Percentiles rank a stretch among this genome's conserved stretches.
phyloP scores from a whole-genome alignment of 1,284 basidiomycete genomes.

The Leccinum subrobustum region DNA sequence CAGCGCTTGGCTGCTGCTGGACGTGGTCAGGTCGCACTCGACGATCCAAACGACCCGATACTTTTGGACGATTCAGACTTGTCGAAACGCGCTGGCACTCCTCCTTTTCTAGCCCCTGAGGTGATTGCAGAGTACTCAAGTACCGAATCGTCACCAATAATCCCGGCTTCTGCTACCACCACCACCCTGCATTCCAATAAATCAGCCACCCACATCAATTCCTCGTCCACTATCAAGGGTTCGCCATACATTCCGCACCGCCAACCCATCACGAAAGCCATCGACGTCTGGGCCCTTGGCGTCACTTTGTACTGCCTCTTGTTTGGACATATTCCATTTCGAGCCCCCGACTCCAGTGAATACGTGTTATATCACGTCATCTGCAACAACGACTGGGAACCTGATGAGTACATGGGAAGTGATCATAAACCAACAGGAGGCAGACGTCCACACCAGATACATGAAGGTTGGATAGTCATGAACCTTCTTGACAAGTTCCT shows the following conservation, averaged over 20 bases:
- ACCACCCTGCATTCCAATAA: conserved; percentile 32
- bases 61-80: conserved; percentile 86
- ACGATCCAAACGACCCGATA: conserved; percentile 53
- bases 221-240: conserved; percentile 33
- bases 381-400: conserved; percentile 74
- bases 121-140: conserved; percentile 69
- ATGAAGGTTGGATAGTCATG: conserved; percentile 63
- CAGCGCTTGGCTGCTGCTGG: conserved; percentile 63
- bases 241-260: conserved; percentile 39
- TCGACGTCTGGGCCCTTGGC: conserved; percentile 99
- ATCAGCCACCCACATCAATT: conserved; percentile 30
- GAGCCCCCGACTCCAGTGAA: conserved; percentile 55
- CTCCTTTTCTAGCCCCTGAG: conserved; percentile 97
- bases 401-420: conserved; percentile 73
- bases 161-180: conserved; percentile 34
- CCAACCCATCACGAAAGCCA: conserved; percentile 86
- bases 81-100: conserved; percentile 93
- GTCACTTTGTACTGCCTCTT: conserved; percentile 95
- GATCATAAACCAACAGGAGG: conserved; percentile 68
- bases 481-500: conserved; percentile 76
- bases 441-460: conserved; percentile 42
- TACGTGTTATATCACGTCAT: conserved; percentile 86
- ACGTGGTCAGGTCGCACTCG: conserved; percentile 37
- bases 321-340: conserved; percentile 81
- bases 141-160: conserved; percentile 27